Evolutionary conservation across 108 stramenopile species (phyloP), one percentile per base, ranked within the genome.

Genomic region (Conticribra guillardii): DNA sequence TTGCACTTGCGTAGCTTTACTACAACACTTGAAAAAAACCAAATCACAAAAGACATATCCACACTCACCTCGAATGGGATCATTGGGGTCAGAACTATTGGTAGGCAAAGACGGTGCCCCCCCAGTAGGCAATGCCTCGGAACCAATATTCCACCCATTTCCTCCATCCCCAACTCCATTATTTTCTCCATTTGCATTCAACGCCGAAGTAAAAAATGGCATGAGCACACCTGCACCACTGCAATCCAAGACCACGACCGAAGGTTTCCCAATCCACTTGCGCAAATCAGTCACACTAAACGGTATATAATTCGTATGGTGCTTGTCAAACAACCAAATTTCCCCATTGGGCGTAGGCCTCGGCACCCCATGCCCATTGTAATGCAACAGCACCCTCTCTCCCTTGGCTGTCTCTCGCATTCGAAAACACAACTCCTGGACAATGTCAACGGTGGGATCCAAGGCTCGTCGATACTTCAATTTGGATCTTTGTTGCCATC

Each of bases 351-450:
- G 65, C 1, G 98, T 97, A 3, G 98, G 98, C 28, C 94, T 56
- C 1, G 99, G 99, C 15, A 99, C 98, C 15, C 99, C 99, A 69
- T 98, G 98, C 37, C 98, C 98, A 84, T 99, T 98, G 86, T 97
- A 98, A 83, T 99, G 99, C 29, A 99, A 61, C 31, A 99, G 67
- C 4, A 98, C 83, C 28, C 99, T 74, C 71, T 98, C 96, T 29
- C 21, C 23, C 55, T 79, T 74, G 2, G 97, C 97, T 37, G 79
- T 71, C 28, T 85, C 74, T 30, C 99, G 67, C 67, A 98, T 77
- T 27, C 71, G 54, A 14, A 75, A 45, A 63, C 96, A 98, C 24
- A 98, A 74, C 3, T 71, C 64, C 33, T 87, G 79, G 0, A 99
- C 92, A 49, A 93, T 86, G n/a, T 98, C 97, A n/a, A 92, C 83